These are phyloP conservation scores for Flaveria sonorensis DNA, from an alignment of 129 eudicot genomes.

Conservation along the genomic window DNA sequence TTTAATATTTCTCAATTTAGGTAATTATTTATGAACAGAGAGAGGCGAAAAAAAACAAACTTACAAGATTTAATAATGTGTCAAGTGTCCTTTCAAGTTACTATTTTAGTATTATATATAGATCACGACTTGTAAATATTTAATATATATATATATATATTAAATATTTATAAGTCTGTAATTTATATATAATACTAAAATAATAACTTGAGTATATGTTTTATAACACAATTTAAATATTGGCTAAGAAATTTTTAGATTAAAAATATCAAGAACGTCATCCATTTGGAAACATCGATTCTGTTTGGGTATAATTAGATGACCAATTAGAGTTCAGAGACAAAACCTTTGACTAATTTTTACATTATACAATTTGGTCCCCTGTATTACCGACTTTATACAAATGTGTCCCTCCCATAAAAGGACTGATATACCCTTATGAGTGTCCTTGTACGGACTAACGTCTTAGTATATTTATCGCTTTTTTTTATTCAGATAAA, in stretches of 20 bases:
- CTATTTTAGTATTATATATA: too few species aligned
- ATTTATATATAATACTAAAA: too few species aligned
- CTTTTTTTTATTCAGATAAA: too few species aligned
- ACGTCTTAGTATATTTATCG: background rate
- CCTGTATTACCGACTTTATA: background rate
- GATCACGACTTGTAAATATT: background rate
- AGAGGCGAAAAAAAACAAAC: too few species aligned
- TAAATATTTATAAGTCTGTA: too few species aligned
- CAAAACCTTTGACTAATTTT: constrained; percentile 9
- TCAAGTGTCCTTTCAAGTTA: too few species aligned
- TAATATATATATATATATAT: too few species aligned
- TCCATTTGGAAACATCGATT: constrained; percentile 4
- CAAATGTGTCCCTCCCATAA: background rate
- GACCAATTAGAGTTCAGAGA: constrained; percentile 1
- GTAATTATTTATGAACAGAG: too few species aligned
- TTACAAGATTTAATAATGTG: too few species aligned
- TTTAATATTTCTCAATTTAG: too few species aligned
- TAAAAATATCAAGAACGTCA: background rate
- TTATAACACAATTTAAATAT: too few species aligned
- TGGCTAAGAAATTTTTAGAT: background rate
- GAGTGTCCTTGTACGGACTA: background rate
- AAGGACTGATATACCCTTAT: background rate
- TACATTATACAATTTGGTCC: background rate
- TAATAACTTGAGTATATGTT: background rate
- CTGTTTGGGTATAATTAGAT: constrained; percentile 1